A percentile compares a stretch with the other conserved stretches of the same genome.
phyloP scores from a whole-genome alignment of 805 yeast genomes.

The Kluyveromyces lactis region DNA sequence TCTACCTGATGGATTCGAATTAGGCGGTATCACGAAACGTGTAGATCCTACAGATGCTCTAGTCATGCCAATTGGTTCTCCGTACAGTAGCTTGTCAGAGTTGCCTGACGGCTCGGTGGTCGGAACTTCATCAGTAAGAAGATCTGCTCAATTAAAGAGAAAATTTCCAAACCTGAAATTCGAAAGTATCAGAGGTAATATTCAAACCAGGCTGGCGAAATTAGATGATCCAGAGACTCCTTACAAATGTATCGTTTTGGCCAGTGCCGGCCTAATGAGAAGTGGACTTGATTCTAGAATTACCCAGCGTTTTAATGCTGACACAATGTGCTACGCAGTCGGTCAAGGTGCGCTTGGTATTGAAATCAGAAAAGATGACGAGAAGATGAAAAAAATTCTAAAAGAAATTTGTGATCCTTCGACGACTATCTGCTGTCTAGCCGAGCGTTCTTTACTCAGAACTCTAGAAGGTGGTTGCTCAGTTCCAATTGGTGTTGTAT shows the following conservation, averaged over 20 bases:
- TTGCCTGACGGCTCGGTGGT: constrained; percentile 80
- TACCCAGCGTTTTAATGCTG: constrained; percentile 57
- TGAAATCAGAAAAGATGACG: constrained; percentile 72
- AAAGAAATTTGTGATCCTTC: constrained; percentile 54
- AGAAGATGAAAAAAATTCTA: constrained; percentile 48
- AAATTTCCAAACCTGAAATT: constrained; percentile 68
- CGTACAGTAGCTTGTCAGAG: constrained; percentile 57
- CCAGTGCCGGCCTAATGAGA: constrained; percentile 85
- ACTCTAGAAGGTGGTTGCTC: constrained; percentile 96
- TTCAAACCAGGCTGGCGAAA: constrained; percentile 72
- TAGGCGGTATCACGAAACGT: constrained; percentile 80
- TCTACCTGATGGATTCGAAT: constrained; percentile 79
- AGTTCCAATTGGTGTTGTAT: constrained; percentile 88
- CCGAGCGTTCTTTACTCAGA: constrained; percentile 83
- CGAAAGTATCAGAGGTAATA: constrained; percentile 80
- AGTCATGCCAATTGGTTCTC: constrained; percentile 58
- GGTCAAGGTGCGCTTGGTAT: constrained; percentile 98
- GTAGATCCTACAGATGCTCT: constrained; percentile 94
- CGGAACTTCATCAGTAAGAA: constrained; percentile 90
- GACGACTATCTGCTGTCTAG: constrained; percentile 68
- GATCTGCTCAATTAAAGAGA: constrained; percentile 83
- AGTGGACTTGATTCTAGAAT: constrained; percentile 67
- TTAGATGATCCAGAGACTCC: constrained; percentile 63
- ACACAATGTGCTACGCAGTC: constrained; percentile 89
- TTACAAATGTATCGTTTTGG: constrained; percentile 71